phyloP scores from a whole-genome alignment of 148 eudicot genomes.

The Rhododendron molle region DNA sequence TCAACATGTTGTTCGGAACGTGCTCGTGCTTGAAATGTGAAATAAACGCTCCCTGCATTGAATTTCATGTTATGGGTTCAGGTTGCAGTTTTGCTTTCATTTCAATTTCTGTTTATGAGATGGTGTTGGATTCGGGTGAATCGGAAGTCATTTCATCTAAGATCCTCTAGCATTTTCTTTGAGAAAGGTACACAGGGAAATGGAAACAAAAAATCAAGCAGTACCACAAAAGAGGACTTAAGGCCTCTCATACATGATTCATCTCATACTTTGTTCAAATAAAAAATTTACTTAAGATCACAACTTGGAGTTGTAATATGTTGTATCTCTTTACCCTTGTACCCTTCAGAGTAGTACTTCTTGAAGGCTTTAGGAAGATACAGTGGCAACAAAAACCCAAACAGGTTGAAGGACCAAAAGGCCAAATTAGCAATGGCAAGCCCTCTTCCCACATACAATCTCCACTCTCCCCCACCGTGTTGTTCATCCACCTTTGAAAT shows the following conservation, averaged over 20 bases:
- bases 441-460: conserved; percentile 50
- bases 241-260: too few species aligned
- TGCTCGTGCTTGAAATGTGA: background rate
- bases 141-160: background rate
- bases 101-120: background rate
- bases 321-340: conserved; percentile 20
- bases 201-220: too few species aligned
- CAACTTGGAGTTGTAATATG: background rate
- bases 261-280: too few species aligned
- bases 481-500: conserved; percentile 18
- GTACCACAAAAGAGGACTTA: too few species aligned
- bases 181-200: background rate
- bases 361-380: conserved; percentile 70
- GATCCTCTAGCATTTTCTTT: background rate
- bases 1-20: background rate
- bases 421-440: conserved; percentile 57
- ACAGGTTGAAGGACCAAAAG: conserved; percentile 71
- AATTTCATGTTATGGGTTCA: background rate
- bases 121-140: background rate
- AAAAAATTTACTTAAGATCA: background rate
- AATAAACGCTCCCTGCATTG: background rate
- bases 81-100: background rate
- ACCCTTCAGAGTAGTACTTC: conserved; percentile 36
- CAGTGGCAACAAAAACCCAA: conserved; percentile 87
- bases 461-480: conserved; percentile 27